Evolutionary conservation across 805 yeast genomes (phyloP).

Genomic region (Gaillardinia entomophila): DNA sequence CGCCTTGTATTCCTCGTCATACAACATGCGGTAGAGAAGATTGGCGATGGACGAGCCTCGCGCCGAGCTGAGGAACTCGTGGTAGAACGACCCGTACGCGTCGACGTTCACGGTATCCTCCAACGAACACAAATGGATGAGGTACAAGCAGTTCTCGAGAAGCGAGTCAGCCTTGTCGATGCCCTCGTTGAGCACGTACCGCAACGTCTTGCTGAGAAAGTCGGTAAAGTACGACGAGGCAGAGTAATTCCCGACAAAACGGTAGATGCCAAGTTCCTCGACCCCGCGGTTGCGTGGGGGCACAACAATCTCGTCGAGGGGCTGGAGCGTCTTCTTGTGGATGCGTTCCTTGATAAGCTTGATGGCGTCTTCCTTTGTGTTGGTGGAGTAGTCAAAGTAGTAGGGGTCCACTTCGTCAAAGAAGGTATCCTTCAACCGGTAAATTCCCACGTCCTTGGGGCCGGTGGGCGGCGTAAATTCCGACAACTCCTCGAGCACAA

Average conservation of each 20-base stretch:
- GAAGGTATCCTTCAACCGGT: slow-evolving; percentile 30
- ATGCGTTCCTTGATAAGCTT: slow-evolving; percentile 49
- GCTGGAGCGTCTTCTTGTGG: slow-evolving; percentile 30
- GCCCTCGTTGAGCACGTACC: slow-evolving; percentile 28
- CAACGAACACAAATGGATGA: slow-evolving; percentile 54
- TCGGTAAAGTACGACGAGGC: slow-evolving; percentile 47
- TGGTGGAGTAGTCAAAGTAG: slow-evolving; percentile 70
- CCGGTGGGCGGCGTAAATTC: slow-evolving; percentile 26
- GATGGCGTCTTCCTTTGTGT: slow-evolving; percentile 80
- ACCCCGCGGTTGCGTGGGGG: slow-evolving; percentile 43
- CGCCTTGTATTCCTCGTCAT: slow-evolving; percentile 31
- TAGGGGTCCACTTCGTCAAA: slow-evolving; percentile 50
- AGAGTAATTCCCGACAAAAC: slow-evolving; percentile 45
- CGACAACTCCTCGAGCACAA: slow-evolving; percentile 29
- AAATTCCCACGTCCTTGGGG: slow-evolving; percentile 31
- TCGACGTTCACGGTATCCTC: slow-evolving; percentile 24
- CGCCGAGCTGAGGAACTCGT: slow-evolving; percentile 18
- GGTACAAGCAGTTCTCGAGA: slow-evolving; percentile 54
- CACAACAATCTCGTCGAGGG: slow-evolving; percentile 46
- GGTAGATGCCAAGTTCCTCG: slow-evolving; percentile 32
- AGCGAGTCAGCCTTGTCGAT: slow-evolving; percentile 48
- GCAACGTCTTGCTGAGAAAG: slow-evolving; percentile 46
- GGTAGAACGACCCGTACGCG: slow-evolving; percentile 26
- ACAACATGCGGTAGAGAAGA: slow-evolving; percentile 32
- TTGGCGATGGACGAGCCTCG: slow-evolving; percentile 34